A percentile compares a stretch with the other conserved stretches of the same genome.
Conservation (phyloP, 306 rosid species). For the Rosa chinensis region DNA sequence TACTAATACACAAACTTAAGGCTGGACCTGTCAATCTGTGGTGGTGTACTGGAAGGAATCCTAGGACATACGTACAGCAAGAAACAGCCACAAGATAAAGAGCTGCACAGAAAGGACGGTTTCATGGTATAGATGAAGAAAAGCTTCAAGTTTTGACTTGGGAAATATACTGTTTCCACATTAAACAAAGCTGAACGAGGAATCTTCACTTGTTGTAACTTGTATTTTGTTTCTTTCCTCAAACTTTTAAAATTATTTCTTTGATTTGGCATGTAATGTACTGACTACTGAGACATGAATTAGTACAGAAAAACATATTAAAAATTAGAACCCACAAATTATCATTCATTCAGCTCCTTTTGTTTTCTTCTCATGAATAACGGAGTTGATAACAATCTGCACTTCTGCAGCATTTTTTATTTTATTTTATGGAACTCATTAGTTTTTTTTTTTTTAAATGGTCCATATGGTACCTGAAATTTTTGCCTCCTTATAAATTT, state of each 20-base stretch:
- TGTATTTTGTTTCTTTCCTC: conserved; percentile 15
- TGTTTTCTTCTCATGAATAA: conserved; percentile 30
- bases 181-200: conserved; percentile 22
- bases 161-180: conserved; percentile 23
- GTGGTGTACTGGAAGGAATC: neutral
- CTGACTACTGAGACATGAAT: conserved; percentile 24
- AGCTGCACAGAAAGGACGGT: neutral
- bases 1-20: neutral
- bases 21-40: neutral
- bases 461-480: no score
- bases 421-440: neutral
- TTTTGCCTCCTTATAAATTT: no score
- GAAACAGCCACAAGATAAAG: conserved; percentile 3
- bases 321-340: neutral
- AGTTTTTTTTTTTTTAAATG: neutral
- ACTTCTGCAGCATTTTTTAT: neutral
- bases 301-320: neutral
- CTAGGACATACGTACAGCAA: neutral
- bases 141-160: conserved; percentile 38
- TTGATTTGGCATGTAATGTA: conserved; percentile 44
- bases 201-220: conserved; percentile 29
- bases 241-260: conserved; percentile 19
- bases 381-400: neutral
- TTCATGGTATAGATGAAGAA: conserved; percentile 5
- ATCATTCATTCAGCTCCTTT: neutral